These are phyloP conservation scores for Neurospora crassa DNA, from an alignment of 2,329 filamentous ascomycete genomes.

Conservation along the genomic window DNA sequence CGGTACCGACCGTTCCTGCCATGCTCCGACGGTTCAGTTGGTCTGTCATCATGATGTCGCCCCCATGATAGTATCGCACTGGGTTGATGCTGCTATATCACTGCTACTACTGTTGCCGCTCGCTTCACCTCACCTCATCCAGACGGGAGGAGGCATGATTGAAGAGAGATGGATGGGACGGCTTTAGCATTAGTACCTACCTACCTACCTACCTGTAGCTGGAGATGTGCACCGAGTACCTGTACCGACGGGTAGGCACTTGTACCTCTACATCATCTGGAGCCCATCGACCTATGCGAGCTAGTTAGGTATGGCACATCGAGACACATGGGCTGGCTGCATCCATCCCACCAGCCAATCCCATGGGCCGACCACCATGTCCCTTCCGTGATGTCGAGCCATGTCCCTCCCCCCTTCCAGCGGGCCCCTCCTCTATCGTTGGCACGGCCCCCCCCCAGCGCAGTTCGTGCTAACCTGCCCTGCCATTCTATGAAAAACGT, in stretches of 20 bases:
- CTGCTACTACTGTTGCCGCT: neutral
- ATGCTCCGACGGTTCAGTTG: neutral
- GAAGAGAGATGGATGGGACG: neutral
- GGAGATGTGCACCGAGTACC: neutral
- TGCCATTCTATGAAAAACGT: conserved; percentile 19
- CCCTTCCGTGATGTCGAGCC: neutral
- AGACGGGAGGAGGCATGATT: neutral
- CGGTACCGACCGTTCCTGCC: neutral
- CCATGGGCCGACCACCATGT: neutral
- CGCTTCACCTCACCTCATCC: neutral
- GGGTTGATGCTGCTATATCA: neutral
- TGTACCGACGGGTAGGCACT: neutral
- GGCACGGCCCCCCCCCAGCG: conserved; percentile 8
- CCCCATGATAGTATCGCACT: neutral
- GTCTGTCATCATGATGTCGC: neutral
- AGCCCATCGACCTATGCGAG: neutral
- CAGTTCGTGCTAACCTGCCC: conserved; percentile 14
- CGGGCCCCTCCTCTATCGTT: conserved; percentile 4
- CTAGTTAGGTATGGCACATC: neutral
- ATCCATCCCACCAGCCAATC: neutral
- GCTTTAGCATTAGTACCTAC: neutral
- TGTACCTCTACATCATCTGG: neutral
- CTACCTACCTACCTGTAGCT: too few species aligned
- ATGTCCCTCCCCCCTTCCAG: conserved; percentile 3
- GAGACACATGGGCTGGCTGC: neutral